Evolutionary conservation across 352 stramenopile genomes (phyloP).

Genomic region (Globisporangium lucens): DNA sequence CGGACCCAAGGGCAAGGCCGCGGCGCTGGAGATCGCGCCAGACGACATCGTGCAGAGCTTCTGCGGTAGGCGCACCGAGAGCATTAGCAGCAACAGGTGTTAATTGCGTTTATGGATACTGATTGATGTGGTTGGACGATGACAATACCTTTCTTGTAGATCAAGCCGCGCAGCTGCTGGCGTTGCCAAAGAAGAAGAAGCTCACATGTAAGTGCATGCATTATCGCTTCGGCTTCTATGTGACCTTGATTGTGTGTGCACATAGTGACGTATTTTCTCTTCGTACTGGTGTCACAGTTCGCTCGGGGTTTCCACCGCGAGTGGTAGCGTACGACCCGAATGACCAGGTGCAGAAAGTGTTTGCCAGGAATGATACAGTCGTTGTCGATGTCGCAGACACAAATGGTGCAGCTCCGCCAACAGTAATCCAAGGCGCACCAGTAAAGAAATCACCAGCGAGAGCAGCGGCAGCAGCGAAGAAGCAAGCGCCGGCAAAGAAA

Average conservation of each 20-base stretch:
- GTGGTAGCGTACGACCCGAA: conserved; percentile 32
- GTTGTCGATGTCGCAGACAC: conserved; percentile 34
- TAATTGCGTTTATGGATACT: neutral
- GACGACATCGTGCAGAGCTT: conserved; percentile 39
- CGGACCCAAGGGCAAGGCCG: conserved; percentile 51
- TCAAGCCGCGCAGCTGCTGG: conserved; percentile 37
- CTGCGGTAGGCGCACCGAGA: conserved; percentile 26
- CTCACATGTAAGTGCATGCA: conserved; percentile 41
- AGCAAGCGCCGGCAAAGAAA: conserved; percentile 14
- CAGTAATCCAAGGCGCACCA: conserved; percentile 20
- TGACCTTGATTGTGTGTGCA: neutral
- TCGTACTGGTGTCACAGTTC: conserved; percentile 29
- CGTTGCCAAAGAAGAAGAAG: conserved; percentile 35
- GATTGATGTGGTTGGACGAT: conserved; percentile 5
- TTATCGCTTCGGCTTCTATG: neutral
- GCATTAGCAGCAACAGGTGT: too few species aligned
- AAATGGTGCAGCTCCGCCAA: conserved; percentile 13
- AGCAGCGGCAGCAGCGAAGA: conserved; percentile 1
- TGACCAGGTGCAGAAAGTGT: conserved; percentile 41
- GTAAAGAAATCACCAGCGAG: conserved; percentile 8
- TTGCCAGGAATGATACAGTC: conserved; percentile 72
- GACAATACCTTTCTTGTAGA: conserved; percentile 23
- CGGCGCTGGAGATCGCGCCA: conserved; percentile 47
- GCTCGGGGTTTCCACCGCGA: conserved; percentile 62
- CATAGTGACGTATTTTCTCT: neutral